Base-by-base conservation (phyloP, 805 yeast genomes). In the Ogataea pilisensis region DNA sequence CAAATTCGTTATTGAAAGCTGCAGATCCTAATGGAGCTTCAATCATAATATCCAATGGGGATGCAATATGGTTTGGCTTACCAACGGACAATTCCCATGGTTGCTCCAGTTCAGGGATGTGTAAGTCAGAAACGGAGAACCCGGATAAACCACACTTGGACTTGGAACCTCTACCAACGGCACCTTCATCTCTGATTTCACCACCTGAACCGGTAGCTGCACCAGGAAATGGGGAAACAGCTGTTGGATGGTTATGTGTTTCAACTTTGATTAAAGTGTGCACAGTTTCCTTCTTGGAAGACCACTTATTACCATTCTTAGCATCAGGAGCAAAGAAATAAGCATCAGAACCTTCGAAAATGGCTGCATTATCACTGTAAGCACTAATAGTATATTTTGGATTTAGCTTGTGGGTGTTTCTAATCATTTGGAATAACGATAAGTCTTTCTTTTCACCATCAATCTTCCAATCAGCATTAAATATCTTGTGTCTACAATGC, bases 201-300 rank as follows among this genome's bases (percentile, higher is more conserved):
- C 99, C 99, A 64, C 99, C 99, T 9, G 98, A 90, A 49, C 99
- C 99, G 12, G 99, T 93, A 32, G 99, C 95, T 25, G 99, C 99
- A 65, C 99, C 99, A 3, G 99, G 90, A 68, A 88, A 93, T 31
- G 99, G 99, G 19, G 98, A 91, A 5, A 93, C 97, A 1, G 99
- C 99, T 20, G 99, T 93, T 41, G 99, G 99, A 65, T 93, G 99
- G 69, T 93, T 93, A 65, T 93, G 99, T 20, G 99, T 93, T 68
- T 93, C 99, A 38, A 93, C 99, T 64, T 93, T 93, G 58, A 90
- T 86, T 52, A 93, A 70, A 57, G 95, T 87, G 50, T 90, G 93
- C 17, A 91, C 95, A 36, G 69, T 70, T 68, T 93, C 99, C 49
- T 75, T 74, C 44, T 68, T 74, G 17, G 91, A 72, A 30, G 68